Percentiles rank a stretch among this genome's conserved stretches.
phyloP scores from a whole-genome alignment of 2,329 filamentous ascomycete genomes.

The Cadophora gregata region DNA sequence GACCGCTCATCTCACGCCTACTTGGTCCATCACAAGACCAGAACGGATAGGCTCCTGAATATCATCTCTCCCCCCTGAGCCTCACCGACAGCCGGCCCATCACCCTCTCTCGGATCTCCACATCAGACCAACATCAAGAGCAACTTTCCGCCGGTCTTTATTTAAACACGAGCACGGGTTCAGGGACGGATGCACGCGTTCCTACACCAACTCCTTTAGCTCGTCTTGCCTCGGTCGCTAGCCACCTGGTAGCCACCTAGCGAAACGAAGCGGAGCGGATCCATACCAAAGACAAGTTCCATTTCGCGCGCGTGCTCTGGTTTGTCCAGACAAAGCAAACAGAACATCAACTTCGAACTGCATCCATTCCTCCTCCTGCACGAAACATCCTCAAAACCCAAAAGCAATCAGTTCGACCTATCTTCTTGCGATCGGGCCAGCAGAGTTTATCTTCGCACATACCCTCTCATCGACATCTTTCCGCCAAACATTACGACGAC shows the following conservation, averaged over 20 bases:
- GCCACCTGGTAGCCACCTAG: constrained; percentile 19
- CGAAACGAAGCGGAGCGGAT: constrained; percentile 13
- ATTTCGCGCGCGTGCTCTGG: constrained; percentile 8
- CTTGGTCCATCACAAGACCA: not conserved
- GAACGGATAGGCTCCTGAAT: constrained; percentile 3
- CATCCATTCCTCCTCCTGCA: constrained; percentile 16
- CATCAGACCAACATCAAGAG: constrained; percentile 2
- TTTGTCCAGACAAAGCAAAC: constrained; percentile 22
- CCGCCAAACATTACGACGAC: constrained; percentile 21
- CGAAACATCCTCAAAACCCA: constrained; percentile 12
- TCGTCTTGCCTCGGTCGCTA: constrained; percentile 31
- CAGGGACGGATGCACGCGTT: constrained; percentile 11
- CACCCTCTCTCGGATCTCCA: constrained; percentile 2
- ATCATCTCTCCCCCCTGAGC: not conserved
- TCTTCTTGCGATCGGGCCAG: constrained; percentile 10
- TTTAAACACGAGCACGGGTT: constrained; percentile 1
- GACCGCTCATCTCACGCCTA: not conserved
- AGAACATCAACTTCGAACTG: not conserved
- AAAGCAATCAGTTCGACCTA: constrained; percentile 17
- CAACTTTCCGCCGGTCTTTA: constrained; percentile 4
- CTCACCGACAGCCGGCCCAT: not conserved
- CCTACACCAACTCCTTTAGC: constrained; percentile 13
- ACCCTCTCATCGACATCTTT: constrained; percentile 5
- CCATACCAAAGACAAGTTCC: constrained; percentile 12
- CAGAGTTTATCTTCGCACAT: constrained; percentile 22